Percentiles rank a stretch among this genome's conserved stretches.
Conservation (phyloP, 148 eudicot species). For the Gaultheria prostrata region DNA sequence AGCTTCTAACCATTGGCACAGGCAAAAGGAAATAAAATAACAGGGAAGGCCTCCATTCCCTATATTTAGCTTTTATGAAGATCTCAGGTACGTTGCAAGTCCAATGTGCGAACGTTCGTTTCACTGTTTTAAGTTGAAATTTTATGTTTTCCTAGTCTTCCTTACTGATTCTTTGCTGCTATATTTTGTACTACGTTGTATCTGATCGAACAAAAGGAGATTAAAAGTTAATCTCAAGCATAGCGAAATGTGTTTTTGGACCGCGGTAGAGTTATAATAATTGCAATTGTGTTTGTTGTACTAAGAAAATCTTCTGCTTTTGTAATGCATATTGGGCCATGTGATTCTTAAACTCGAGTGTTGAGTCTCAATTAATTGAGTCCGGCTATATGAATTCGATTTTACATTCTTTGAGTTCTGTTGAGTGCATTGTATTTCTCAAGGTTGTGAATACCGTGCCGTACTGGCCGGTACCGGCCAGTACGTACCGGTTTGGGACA, state of each 20-base stretch:
- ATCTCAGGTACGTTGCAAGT: neutral
- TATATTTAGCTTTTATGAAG: neutral
- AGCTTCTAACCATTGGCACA: slow-evolving; percentile 77
- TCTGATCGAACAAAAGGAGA: neutral
- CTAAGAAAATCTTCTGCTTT: neutral
- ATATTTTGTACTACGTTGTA: neutral
- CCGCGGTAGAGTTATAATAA: neutral
- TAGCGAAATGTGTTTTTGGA: slow-evolving; percentile 2
- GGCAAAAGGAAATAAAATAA: slow-evolving; percentile 65
- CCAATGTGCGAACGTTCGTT: neutral
- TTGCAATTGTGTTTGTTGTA: neutral
- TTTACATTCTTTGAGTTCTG: neutral
- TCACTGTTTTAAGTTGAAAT: neutral
- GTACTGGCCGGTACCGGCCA: no score
- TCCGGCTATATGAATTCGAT: neutral
- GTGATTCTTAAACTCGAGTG: neutral
- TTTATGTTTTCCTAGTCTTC: neutral
- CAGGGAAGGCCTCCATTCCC: neutral
- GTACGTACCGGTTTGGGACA: no score
- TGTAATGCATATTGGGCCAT: neutral
- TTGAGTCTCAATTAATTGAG: neutral
- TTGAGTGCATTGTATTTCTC: neutral
- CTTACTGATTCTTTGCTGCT: neutral
- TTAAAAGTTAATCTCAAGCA: neutral
- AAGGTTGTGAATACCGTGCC: no score